Evolutionary conservation across 140 eudicot genomes (phyloP).

Genomic region (Senecio squalidus): DNA sequence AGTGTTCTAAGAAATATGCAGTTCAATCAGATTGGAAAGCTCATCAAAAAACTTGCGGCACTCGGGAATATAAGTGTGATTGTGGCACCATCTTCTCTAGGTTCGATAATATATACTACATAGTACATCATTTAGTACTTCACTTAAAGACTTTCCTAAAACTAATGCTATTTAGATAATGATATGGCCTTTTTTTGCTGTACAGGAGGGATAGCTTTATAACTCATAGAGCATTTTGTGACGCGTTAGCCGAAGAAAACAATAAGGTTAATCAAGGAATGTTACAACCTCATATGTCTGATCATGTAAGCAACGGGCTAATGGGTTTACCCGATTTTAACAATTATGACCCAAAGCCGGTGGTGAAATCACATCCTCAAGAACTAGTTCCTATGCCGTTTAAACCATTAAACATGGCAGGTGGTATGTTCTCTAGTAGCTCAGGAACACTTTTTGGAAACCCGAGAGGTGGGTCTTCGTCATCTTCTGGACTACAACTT

Average conservation of each 20-base stretch:
- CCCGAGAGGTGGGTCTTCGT: constrained; percentile 43
- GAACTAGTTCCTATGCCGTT: constrained; percentile 49
- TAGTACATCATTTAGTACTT: too few species aligned
- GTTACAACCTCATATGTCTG: constrained; percentile 40
- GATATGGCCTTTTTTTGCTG: background rate
- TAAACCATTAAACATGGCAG: constrained; percentile 56
- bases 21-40: constrained; percentile 95
- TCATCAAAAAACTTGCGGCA: constrained; percentile 89
- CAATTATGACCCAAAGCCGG: constrained; percentile 39
- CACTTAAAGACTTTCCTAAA: too few species aligned
- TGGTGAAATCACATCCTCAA: constrained; percentile 43
- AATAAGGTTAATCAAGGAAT: constrained; percentile 58
- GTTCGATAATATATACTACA: constrained; percentile 29
- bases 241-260: constrained; percentile 80
- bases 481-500: constrained; percentile 73
- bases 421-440: constrained; percentile 53
- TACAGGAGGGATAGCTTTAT: constrained; percentile 83
- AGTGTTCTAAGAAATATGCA: constrained; percentile 74
- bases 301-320: constrained; percentile 27
- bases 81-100: constrained; percentile 92
- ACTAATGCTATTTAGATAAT: too few species aligned
- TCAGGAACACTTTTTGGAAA: constrained; percentile 55
- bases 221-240: constrained; percentile 87
- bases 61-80: constrained; percentile 82
- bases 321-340: constrained; percentile 53